Conservation (phyloP, 2,329 filamentous ascomycete species). For the Fusarium austroafricanum region DNA sequence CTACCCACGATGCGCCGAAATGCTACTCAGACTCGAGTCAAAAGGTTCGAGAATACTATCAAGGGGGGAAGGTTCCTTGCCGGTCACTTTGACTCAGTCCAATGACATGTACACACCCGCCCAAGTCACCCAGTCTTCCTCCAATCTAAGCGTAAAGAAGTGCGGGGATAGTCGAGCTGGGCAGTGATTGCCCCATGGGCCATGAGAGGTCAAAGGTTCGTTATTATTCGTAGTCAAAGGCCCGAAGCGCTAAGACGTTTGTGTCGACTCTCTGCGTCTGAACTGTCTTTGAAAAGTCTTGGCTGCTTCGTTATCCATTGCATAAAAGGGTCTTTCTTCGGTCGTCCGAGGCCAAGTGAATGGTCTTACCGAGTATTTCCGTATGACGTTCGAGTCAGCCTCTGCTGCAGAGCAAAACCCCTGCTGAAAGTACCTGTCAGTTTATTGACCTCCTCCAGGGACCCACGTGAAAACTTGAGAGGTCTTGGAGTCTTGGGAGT, state of each 20-base stretch:
- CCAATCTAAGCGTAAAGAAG: slow-evolving; percentile 30
- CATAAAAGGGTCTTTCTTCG: slow-evolving; percentile 27
- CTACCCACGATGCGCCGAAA: slow-evolving; percentile 35
- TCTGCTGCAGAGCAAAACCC: slow-evolving; percentile 9
- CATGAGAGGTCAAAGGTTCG: no score
- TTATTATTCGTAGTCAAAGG: slow-evolving; percentile 18
- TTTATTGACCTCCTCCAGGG: slow-evolving; percentile 27
- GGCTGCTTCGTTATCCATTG: slow-evolving; percentile 27
- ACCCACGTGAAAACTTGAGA: slow-evolving; percentile 42
- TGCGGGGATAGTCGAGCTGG: slow-evolving; percentile 40
- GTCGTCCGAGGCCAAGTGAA: slow-evolving; percentile 17
- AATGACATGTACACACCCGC: slow-evolving; percentile 28
- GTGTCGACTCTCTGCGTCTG: slow-evolving; percentile 6
- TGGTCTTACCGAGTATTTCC: slow-evolving; percentile 25
- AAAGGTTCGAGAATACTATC: slow-evolving; percentile 31
- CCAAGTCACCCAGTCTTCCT: slow-evolving; percentile 11
- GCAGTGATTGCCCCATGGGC: slow-evolving; percentile 23
- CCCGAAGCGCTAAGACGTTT: slow-evolving; percentile 43
- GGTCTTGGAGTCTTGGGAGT: slow-evolving; percentile 11
- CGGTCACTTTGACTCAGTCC: slow-evolving; percentile 18
- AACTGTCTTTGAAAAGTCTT: slow-evolving; percentile 16
- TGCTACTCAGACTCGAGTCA: slow-evolving; percentile 11
- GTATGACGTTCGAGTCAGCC: slow-evolving; percentile 25
- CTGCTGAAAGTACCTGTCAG: slow-evolving; percentile 19
- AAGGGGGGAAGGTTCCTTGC: slow-evolving; percentile 9